Base-by-base conservation (phyloP, 2,329 filamentous ascomycete species). In the Macrophomina pseudophaseolina region DNA sequence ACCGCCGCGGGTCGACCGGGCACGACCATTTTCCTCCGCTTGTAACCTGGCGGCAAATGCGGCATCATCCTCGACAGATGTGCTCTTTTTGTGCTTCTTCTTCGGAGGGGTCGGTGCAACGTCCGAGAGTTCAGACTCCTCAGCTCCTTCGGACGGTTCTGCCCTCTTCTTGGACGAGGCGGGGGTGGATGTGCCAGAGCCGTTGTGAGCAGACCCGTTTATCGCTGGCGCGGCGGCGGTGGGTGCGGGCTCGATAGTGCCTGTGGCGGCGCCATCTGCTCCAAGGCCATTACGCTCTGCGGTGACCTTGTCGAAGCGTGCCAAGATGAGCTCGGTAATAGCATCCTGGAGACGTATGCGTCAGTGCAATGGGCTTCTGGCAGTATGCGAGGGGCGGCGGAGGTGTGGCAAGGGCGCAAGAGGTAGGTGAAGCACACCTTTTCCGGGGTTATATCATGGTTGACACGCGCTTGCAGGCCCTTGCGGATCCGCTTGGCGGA, bases 31-130 rank as follows among this genome's bases (percentile, higher is more conserved):
- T 81, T 97, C 93, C 78, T 98, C 92, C 0, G 93, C 94, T 79
- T 99, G 95, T 42, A 99, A 84, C 77, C 91, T 88, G 16, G 93
- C 93, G 0, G 95, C 95, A 69, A 94, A 87, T 52, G 91, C 88
- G 40, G 94, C 95, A 79, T 99, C 95, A 38, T 91, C 90, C 70
- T 97, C 92, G 33, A 87, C 85, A 51, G 87, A 86, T 75, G 89
- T 89, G 66, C 83, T 86, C 78, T 90, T 90, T 80, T 92, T 93
- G 76, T 90, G 74, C 71, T 80, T 82, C 71, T 81, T 82, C 74
- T 82, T 83, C 1, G 81, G 80, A 32, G 82, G 82, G 4, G 80
- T 73, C 18, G 78, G 72, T 32, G 77, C 75, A 60, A 79, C 72
- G 53, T 80, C 79, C 14, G 81, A 83, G 59, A 81, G 72, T 44